Percentiles rank a stretch among this genome's conserved stretches.
Evolutionary conservation across 768 basidiomycete genomes (phyloP).

Genomic region (Clitopilus hobsonii): DNA sequence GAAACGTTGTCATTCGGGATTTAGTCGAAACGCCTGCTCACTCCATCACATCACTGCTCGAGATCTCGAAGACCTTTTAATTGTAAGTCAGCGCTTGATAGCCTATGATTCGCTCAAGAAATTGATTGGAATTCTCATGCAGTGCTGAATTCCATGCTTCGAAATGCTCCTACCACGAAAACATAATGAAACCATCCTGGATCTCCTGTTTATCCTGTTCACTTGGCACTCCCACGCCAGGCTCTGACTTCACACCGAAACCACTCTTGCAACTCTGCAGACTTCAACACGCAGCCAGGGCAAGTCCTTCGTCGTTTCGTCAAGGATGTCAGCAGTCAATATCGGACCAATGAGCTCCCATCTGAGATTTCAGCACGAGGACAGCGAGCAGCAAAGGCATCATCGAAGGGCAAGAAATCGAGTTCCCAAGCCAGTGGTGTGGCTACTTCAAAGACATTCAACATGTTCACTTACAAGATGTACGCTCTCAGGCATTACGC

Average conservation of each 20-base stretch:
- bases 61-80: constrained; percentile 25
- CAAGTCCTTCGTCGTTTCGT: not conserved
- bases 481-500: constrained; percentile 25
- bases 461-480: constrained; percentile 22
- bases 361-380: not conserved
- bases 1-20: too few relatives aligned
- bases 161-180: constrained; percentile 15
- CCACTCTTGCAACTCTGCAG: constrained; percentile 9
- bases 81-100: constrained; percentile 11
- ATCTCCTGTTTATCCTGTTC: constrained; percentile 21
- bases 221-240: constrained; percentile 32
- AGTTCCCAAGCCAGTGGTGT: not conserved
- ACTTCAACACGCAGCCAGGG: constrained; percentile 8
- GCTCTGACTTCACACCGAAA: constrained; percentile 23
- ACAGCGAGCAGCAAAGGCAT: not conserved
- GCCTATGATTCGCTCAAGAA: not conserved
- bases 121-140: not conserved
- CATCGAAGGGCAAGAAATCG: constrained; percentile 11
- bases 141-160: too few relatives aligned
- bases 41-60: constrained; percentile 19
- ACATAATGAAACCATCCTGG: constrained; percentile 16
- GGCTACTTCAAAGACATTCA: constrained; percentile 14
- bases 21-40: too few relatives aligned
- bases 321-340: not conserved
- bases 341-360: not conserved